Evolutionary conservation across 345 rosid species (phyloP).

Genomic region (Triadica sebifera): DNA sequence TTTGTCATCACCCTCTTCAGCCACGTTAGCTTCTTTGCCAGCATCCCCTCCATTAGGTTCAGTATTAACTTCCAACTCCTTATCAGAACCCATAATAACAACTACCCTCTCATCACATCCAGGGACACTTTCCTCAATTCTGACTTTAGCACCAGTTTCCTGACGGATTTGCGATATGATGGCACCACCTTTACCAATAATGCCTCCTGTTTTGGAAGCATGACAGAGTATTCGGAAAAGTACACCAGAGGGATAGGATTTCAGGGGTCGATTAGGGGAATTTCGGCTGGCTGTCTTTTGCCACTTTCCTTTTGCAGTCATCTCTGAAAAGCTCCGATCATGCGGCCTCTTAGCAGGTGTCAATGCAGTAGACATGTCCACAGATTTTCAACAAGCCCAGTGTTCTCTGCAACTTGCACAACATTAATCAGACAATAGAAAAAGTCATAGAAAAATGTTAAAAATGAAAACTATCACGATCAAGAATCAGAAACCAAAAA

Average conservation of each 20-base stretch:
- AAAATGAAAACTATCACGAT: not conserved
- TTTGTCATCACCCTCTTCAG: conserved; percentile 23
- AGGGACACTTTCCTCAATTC: conserved; percentile 48
- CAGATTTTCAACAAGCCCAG: not conserved
- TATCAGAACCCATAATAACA: conserved; percentile 33
- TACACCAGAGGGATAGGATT: conserved; percentile 20
- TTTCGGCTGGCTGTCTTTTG: conserved; percentile 38
- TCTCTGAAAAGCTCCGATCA: conserved; percentile 37
- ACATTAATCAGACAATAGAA: not conserved
- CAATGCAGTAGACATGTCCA: conserved; percentile 44
- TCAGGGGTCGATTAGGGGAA: conserved; percentile 27
- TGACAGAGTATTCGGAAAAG: conserved; percentile 52
- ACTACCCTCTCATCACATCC: conserved; percentile 65
- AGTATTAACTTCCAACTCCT: conserved; percentile 26
- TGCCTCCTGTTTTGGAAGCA: conserved; percentile 31
- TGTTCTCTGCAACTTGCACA: not conserved
- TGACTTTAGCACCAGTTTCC: conserved; percentile 51
- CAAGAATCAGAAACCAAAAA: not conserved
- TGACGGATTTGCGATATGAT: conserved; percentile 42
- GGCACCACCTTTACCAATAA: conserved; percentile 43
- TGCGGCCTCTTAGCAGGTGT: conserved; percentile 57
- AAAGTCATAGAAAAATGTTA: not conserved
- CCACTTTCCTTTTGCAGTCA: conserved; percentile 47
- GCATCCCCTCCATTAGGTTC: conserved; percentile 21
- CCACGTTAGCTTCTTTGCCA: conserved; percentile 20